phyloP scores from a whole-genome alignment of 345 rosid species.

The Hibiscus mutabilis region DNA sequence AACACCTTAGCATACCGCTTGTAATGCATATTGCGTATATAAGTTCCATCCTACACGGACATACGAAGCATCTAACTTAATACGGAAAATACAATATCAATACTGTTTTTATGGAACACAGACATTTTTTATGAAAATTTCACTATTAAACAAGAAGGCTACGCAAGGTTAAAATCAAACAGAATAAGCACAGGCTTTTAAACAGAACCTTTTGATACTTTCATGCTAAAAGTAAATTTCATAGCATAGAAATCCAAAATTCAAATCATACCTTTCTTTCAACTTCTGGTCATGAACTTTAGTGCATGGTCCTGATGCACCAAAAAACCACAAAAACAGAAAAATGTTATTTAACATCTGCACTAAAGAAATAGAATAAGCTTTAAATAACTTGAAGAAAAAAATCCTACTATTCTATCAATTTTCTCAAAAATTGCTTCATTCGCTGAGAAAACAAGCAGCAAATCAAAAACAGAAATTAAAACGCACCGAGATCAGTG shows the following conservation, averaged over 20 bases:
- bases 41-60: conserved; percentile 18
- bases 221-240: background rate
- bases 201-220: background rate
- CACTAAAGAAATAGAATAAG: no score
- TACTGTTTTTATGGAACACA: background rate
- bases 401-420: background rate
- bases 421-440: background rate
- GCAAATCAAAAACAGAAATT: background rate
- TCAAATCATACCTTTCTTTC: conserved; percentile 83
- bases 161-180: background rate
- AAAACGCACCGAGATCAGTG: conserved; percentile 80
- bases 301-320: conserved; percentile 67
- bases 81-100: background rate
- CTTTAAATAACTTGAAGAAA: no score
- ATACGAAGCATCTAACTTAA: conserved; percentile 16
- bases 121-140: background rate
- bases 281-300: conserved; percentile 87
- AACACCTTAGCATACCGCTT: conserved; percentile 20
- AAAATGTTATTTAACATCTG: no score
- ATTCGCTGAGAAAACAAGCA: no score
- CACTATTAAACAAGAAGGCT: background rate
- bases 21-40: conserved; percentile 10
- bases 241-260: background rate
- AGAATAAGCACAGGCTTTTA: background rate
- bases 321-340: background rate